Conservation (phyloP, 805 yeast species). For the Kodamaea neixiangensis region DNA sequence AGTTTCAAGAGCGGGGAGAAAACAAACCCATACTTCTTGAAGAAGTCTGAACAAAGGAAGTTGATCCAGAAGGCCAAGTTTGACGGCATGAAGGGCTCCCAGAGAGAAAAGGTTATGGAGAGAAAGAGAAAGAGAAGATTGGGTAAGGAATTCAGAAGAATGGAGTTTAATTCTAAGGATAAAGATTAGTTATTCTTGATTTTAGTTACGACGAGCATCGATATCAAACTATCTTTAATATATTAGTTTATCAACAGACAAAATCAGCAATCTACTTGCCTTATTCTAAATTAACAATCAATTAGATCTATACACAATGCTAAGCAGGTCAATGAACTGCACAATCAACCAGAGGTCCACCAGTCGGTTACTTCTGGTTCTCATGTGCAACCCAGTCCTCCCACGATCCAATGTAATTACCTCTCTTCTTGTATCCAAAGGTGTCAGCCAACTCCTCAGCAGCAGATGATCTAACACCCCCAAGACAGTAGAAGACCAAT, state of each 20-base stretch:
- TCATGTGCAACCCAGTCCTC: conserved; percentile 72
- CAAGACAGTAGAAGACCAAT: conserved; percentile 86
- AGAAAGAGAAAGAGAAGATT: conserved; percentile 83
- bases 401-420: conserved; percentile 84
- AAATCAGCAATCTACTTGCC: no score
- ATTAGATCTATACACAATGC: background rate
- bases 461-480: conserved; percentile 87
- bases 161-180: conserved; percentile 33
- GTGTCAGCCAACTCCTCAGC: conserved; percentile 91
- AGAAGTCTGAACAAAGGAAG: conserved; percentile 69
- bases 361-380: conserved; percentile 5
- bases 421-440: conserved; percentile 81
- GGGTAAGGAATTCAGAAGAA: conserved; percentile 73
- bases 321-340: background rate
- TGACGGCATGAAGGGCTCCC: conserved; percentile 68
- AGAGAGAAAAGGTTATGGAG: conserved; percentile 80
- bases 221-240: no score
- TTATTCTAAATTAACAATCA: background rate
- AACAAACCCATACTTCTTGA: conserved; percentile 57
- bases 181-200: background rate
- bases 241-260: no score
- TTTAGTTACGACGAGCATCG: no score
- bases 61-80: conserved; percentile 76
- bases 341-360: background rate
- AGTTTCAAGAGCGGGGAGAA: conserved; percentile 51